Conservation (phyloP, 2,329 filamentous ascomycete genomes). For the Xylaria sp. region DNA sequence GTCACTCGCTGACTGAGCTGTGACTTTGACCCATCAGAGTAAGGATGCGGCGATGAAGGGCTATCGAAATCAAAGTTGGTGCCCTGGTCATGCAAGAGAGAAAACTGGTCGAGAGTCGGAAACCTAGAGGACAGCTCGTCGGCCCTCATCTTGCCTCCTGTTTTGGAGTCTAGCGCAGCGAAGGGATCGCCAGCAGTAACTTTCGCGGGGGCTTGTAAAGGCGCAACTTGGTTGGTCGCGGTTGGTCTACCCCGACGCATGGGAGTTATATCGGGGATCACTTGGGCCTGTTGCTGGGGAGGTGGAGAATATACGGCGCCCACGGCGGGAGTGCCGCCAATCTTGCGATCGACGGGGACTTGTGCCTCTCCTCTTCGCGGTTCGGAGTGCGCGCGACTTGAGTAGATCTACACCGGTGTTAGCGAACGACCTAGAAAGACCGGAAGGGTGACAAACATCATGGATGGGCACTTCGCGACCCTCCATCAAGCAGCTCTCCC, state of each 20-base stretch:
- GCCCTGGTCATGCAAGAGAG: constrained; percentile 78
- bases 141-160: constrained; percentile 44
- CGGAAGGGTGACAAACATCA: constrained; percentile 59
- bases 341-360: constrained; percentile 46
- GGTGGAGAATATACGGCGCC: constrained; percentile 79
- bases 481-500: constrained; percentile 83
- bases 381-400: constrained; percentile 59
- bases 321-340: constrained; percentile 56
- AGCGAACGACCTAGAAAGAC: constrained; percentile 13
- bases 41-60: constrained; percentile 39
- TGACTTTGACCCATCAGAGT: constrained; percentile 38
- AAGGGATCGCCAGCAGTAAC: constrained; percentile 77
- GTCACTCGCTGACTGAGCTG: constrained; percentile 62
- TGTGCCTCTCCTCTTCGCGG: constrained; percentile 46
- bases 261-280: constrained; percentile 82
- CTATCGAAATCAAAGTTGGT: constrained; percentile 78
- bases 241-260: constrained; percentile 83
- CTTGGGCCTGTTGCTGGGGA: constrained; percentile 57
- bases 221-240: constrained; percentile 34
- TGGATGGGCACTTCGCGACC: constrained; percentile 79
- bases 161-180: constrained; percentile 73
- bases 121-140: constrained; percentile 85
- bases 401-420: constrained; percentile 59
- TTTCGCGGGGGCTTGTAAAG: constrained; percentile 58
- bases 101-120: constrained; percentile 88